phyloP scores from a whole-genome alignment of 2,329 filamentous ascomycete genomes.

The Monilinia vaccinii-corymbosi region DNA sequence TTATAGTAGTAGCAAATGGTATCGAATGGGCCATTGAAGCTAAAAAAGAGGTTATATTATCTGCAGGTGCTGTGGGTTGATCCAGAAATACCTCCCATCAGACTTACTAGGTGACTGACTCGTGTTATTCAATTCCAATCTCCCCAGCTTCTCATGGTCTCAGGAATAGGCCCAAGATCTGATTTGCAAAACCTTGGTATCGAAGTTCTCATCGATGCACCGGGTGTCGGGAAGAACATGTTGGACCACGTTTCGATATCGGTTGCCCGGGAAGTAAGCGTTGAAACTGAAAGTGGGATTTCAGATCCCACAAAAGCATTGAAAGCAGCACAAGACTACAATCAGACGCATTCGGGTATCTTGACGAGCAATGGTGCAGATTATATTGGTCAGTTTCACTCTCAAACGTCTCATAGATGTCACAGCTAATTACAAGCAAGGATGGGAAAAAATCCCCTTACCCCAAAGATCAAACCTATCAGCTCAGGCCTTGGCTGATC shows the following conservation, averaged over 20 bases:
- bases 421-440: neutral
- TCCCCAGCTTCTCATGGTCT: constrained; percentile 5
- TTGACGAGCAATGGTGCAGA: constrained; percentile 1
- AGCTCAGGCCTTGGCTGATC: constrained; percentile 29
- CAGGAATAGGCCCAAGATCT: neutral
- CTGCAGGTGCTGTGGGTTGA: neutral
- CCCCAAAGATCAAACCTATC: constrained; percentile 23
- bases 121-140: neutral
- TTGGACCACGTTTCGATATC: neutral
- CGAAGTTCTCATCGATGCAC: neutral
- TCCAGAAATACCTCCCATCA: no score
- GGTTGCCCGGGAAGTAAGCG: neutral
- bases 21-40: neutral
- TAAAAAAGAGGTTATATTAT: constrained; percentile 1
- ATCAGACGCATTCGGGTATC: neutral
- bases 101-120: neutral
- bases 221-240: neutral
- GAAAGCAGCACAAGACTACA: neutral
- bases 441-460: constrained; percentile 13
- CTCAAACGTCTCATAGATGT: neutral
- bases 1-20: neutral
- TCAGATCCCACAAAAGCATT: neutral
- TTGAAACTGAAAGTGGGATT: neutral
- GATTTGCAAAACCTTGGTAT: neutral
- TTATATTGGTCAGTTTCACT: neutral